A percentile compares a stretch with the other conserved stretches of the same genome.
Conservation (phyloP, 805 yeast species). For the Starmerella floricola region DNA sequence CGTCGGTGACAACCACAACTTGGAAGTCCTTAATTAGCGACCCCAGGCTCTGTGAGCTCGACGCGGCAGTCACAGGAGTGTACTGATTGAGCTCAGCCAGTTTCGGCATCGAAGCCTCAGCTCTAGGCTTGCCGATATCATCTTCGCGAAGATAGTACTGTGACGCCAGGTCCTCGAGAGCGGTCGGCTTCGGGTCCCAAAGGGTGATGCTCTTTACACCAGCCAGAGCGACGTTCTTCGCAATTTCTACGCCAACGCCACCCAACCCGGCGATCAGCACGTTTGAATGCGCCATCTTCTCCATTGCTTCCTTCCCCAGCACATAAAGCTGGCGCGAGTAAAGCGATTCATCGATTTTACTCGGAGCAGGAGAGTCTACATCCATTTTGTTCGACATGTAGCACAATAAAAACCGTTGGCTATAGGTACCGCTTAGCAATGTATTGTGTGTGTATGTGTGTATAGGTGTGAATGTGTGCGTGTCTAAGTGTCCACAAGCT, state of each 20-base stretch:
- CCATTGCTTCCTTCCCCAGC: conserved; percentile 95
- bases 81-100: conserved; percentile 78
- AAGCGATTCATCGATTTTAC: conserved; percentile 70
- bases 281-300: conserved; percentile 85
- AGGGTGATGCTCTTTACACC: conserved; percentile 87
- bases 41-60: conserved; percentile 35
- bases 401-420: too few species aligned
- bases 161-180: conserved; percentile 63
- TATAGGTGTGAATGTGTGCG: too few species aligned
- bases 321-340: conserved; percentile 94
- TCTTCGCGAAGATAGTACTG: conserved; percentile 67
- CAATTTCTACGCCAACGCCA: conserved; percentile 92
- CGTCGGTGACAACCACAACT: conserved; percentile 80
- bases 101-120: conserved; percentile 50
- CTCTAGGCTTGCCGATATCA: conserved; percentile 74
- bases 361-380: neutral
- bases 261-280: conserved; percentile 82
- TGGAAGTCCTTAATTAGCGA: conserved; percentile 47
- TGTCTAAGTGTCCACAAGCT: too few species aligned
- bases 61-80: conserved; percentile 67
- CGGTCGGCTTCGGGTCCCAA: conserved; percentile 65
- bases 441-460: too few species aligned
- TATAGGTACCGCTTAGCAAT: too few species aligned
- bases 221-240: conserved; percentile 90
- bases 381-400: conserved; percentile 5